A percentile compares a stretch with the other conserved stretches of the same genome.
Conservation (phyloP, 2,329 filamentous ascomycete species). For the Macrophomina phaseolina region DNA sequence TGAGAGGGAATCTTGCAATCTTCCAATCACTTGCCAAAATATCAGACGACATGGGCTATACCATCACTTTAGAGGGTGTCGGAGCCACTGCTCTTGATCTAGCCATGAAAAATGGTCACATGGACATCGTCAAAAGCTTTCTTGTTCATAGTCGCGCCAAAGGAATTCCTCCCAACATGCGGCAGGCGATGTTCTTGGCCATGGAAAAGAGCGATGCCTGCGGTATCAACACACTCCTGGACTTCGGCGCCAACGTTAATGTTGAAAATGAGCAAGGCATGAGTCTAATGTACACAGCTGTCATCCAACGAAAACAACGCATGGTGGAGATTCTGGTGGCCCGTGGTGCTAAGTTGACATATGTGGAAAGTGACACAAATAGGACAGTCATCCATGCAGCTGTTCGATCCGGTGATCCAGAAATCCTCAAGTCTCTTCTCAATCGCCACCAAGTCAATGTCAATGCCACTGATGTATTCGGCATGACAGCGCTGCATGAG, state of each 20-base stretch:
- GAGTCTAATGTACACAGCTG: no score
- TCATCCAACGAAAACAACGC: no score
- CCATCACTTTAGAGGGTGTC: fast-evolving
- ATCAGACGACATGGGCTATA: background rate
- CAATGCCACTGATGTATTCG: no score
- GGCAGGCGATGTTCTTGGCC: background rate
- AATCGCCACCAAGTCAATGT: no score
- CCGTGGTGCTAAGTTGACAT: no score
- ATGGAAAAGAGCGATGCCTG: no score
- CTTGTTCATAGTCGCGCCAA: background rate
- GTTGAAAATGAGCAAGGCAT: background rate
- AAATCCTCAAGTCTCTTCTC: no score
- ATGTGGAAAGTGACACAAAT: no score
- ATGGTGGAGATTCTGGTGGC: no score
- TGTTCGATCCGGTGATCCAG: no score
- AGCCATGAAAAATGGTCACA: background rate
- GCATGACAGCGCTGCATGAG: background rate
- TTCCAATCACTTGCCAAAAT: background rate
- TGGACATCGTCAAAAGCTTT: background rate
- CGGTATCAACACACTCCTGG: background rate
- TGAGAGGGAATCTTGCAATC: background rate
- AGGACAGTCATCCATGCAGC: no score
- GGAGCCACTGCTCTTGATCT: background rate
- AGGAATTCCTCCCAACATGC: background rate
- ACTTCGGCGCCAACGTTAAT: background rate